Conservation (phyloP, 306 rosid species). For the Cicer pinnatifidum region DNA sequence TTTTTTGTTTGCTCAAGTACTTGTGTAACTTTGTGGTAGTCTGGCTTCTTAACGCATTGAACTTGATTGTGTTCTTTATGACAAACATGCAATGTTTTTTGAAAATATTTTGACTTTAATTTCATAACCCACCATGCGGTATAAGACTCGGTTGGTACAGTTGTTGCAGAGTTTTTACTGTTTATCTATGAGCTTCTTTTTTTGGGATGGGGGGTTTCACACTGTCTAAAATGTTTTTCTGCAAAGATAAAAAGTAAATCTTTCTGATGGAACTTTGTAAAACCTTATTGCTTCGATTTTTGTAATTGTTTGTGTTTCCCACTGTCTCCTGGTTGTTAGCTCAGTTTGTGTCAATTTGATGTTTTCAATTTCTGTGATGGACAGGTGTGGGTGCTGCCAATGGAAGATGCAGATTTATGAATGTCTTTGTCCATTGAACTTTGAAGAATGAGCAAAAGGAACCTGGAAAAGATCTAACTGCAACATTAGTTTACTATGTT, state of each 20-base stretch:
- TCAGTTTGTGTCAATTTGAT: slow-evolving; percentile 79
- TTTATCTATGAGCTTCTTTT: not conserved
- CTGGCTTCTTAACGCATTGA: not conserved
- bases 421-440: slow-evolving; percentile 84
- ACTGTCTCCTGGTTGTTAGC: slow-evolving; percentile 44
- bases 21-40: slow-evolving; percentile 6
- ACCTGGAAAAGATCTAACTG: slow-evolving; percentile 54
- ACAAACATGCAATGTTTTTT: not conserved
- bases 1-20: not conserved
- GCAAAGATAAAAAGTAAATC: not conserved
- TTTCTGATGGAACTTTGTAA: slow-evolving; percentile 15
- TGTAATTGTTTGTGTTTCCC: slow-evolving; percentile 12
- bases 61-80: not conserved
- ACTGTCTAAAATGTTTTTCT: slow-evolving; percentile 15
- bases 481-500: slow-evolving; percentile 46
- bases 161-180: no score
- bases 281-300: not conserved
- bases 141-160: not conserved
- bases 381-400: slow-evolving; percentile 80
- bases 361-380: slow-evolving; percentile 70
- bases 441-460: slow-evolving; percentile 71
- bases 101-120: slow-evolving; percentile 19
- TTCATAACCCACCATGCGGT: not conserved
- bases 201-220: not conserved
- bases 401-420: slow-evolving; percentile 78